phyloP scores from a whole-genome alignment of 2,329 filamentous ascomycete genomes.

The Huntiella moniliformis region DNA sequence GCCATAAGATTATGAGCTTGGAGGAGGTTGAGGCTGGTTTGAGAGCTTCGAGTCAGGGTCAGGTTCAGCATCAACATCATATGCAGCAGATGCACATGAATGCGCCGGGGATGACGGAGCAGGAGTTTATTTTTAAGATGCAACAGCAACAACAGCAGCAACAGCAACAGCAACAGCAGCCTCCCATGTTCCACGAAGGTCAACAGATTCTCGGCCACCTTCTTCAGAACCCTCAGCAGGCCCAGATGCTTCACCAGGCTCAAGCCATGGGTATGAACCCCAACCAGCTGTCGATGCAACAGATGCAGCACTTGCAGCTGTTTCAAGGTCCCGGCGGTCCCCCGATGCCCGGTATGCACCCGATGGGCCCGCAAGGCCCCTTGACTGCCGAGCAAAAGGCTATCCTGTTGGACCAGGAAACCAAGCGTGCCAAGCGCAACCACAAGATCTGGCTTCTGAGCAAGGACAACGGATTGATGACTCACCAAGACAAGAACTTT shows the following conservation, averaged over 20 bases:
- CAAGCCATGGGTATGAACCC: slow-evolving; percentile 20
- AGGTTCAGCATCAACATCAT: slow-evolving; percentile 13
- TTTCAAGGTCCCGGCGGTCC: slow-evolving; percentile 16
- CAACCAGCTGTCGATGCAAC: slow-evolving; percentile 50
- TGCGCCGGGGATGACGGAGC: slow-evolving; percentile 8
- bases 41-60: slow-evolving; percentile 33
- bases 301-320: slow-evolving; percentile 32
- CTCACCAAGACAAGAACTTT: slow-evolving; percentile 97
- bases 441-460: slow-evolving; percentile 93
- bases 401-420: slow-evolving; percentile 73
- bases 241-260: slow-evolving; percentile 21
- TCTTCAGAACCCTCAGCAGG: slow-evolving; percentile 19
- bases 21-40: slow-evolving; percentile 95
- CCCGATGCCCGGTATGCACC: slow-evolving; percentile 1
- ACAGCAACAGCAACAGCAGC: slow-evolving; percentile 15
- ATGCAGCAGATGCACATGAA: slow-evolving; percentile 6
- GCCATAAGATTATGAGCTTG: slow-evolving; percentile 76
- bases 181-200: slow-evolving; percentile 10
- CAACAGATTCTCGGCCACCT: slow-evolving; percentile 28
- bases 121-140: slow-evolving; percentile 14
- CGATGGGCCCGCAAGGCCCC: slow-evolving; percentile 31
- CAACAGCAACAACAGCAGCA: slow-evolving; percentile 15
- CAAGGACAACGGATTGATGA: slow-evolving; percentile 94
- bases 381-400: slow-evolving; percentile 74
- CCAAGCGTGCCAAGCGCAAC: slow-evolving; percentile 86